phyloP scores from a whole-genome alignment of 495 filamentous ascomycete species.

The Copromyces sp. region DNA sequence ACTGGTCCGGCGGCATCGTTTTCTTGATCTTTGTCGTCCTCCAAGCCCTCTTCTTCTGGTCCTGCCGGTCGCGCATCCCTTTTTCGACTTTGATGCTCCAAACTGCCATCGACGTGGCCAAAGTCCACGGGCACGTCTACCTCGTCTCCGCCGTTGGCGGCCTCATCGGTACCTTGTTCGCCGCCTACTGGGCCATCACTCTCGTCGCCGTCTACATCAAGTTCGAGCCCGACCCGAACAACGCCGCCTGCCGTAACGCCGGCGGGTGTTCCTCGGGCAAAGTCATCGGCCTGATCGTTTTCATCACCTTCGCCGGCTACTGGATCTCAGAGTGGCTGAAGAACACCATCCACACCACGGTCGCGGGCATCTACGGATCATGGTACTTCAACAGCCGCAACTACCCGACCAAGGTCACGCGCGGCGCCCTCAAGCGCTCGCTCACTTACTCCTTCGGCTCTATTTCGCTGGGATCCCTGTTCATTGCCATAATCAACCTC shows the following conservation, averaged over 20 bases:
- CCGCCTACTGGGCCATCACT: constrained; percentile 51
- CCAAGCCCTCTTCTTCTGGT: constrained; percentile 41
- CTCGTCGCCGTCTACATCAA: constrained; percentile 65
- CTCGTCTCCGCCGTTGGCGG: constrained; percentile 74
- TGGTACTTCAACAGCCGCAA: constrained; percentile 80
- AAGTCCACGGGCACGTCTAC: constrained; percentile 74
- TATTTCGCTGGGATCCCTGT: constrained; percentile 72
- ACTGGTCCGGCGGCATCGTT: constrained; percentile 75
- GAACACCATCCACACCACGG: constrained; percentile 80
- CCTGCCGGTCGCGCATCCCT: constrained; percentile 79
- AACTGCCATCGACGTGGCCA: constrained; percentile 77
- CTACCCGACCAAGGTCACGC: constrained; percentile 64
- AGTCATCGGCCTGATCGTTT: constrained; percentile 75
- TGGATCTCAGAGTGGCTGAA: constrained; percentile 91
- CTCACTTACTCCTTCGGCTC: constrained; percentile 87
- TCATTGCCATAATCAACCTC: constrained; percentile 82
- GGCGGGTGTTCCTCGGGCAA: constrained; percentile 65
- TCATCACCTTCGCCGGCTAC: constrained; percentile 81
- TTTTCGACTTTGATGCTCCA: constrained; percentile 86
- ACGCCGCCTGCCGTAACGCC: constrained; percentile 55
- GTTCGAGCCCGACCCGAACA: constrained; percentile 54
- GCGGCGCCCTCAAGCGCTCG: constrained; percentile 64
- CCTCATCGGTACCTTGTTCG: constrained; percentile 60
- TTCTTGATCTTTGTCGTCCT: constrained; percentile 67
- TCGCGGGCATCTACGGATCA: constrained; percentile 80